Percentiles rank a stretch among this genome's conserved stretches.
These are phyloP conservation scores for Prunus mume DNA, from an alignment of 306 rosid species.

Conservation along the genomic window DNA sequence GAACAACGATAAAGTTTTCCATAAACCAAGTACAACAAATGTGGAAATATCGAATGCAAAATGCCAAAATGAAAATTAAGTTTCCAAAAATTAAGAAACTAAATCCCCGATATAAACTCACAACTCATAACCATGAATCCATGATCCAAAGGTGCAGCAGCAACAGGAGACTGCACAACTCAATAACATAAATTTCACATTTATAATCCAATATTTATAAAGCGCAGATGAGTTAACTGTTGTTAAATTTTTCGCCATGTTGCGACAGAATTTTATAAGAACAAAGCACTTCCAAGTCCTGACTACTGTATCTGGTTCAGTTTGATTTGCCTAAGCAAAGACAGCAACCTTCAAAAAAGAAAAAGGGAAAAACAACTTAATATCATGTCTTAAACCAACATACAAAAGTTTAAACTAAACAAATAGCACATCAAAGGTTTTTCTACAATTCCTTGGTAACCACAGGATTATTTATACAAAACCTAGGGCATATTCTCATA, in stretches of 20 bases:
- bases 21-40: background rate
- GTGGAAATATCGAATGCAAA: background rate
- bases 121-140: conserved; percentile 5
- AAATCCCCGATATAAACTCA: background rate
- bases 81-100: background rate
- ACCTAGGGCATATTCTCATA: background rate
- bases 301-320: background rate
- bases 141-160: conserved; percentile 7
- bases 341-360: conserved; percentile 3
- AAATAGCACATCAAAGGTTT: background rate
- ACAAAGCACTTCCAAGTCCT: conserved; percentile 7
- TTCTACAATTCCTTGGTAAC: background rate
- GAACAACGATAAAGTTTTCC: background rate
- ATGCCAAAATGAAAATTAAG: background rate
- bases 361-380: background rate
- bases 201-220: conserved; percentile 3
- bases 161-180: background rate
- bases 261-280: conserved; percentile 2
- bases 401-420: background rate
- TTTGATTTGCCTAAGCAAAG: background rate
- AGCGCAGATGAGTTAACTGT: conserved; percentile 2
- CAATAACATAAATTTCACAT: conserved; percentile 1
- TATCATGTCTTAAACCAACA: background rate
- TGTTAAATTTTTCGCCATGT: background rate
- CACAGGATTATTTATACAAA: background rate